Evolutionary conservation across 768 basidiomycete species (phyloP), one percentile per base, ranked within the genome.

Genomic region (Suillus variegatus): DNA sequence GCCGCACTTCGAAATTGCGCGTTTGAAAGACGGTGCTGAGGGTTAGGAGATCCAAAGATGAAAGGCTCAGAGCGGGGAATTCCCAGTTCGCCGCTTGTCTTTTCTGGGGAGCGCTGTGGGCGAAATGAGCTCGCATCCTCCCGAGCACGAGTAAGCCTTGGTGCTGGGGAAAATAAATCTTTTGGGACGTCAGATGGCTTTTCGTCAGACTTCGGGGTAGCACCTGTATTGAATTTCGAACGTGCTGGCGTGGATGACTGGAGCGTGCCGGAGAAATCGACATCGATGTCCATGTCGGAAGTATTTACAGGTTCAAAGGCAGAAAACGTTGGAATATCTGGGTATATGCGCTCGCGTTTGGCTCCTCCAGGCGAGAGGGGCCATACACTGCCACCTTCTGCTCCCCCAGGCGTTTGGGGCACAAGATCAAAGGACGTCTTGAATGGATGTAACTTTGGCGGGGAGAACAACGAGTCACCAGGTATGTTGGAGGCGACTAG

Each of bases 1-100:
- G 91, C 89, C 0, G 89, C 88, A 2, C 80, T 75, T 61, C 81
- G 83, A 77, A 94, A 94, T 60, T 89, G 84, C n/a, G 78, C 76
- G 68, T 91, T 88, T 40, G 88, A 86, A 52, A 85, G 82, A 55
- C 79, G 82, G 70, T 91, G 82, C 65, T 85, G 84, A 8, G 90
- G 86, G 4, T 85, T 82, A 0, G 91, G 89, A 0, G 92, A 93
- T 32, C 92, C 92, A 70, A 94, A 94, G 25, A 92, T 73, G 78
- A 94, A 94, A 0, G 88, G 86, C 28, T 83, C 75, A 2, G 74
- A 73, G 51, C 66, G 64, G 38, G 73, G 58, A 57, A 76, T 52
- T 13, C 22, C 65, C 20, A 70, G 70, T 41, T 28, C 40, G 18
- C 57, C 18, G 1, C 57, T 41, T 20, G 25, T 16, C 57, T 60